Conservation (phyloP, 345 rosid species). For the Noccaea bulbosa region DNA sequence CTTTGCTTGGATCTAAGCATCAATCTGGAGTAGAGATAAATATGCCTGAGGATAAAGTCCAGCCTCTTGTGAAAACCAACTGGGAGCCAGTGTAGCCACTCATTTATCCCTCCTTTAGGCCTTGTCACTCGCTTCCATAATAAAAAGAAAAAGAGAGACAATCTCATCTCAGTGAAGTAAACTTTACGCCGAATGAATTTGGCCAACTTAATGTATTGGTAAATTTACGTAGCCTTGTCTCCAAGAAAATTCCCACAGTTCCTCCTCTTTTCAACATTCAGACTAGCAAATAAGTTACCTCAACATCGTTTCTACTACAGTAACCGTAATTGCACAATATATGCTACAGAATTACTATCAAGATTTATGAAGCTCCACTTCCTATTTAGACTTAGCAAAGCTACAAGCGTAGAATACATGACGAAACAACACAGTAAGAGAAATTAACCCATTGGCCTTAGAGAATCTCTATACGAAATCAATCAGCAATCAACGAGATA, state of each 20-base stretch:
- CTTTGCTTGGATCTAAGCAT: constrained; percentile 45
- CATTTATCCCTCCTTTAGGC: constrained; percentile 92
- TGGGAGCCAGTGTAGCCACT: constrained; percentile 95
- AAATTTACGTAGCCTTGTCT: background rate
- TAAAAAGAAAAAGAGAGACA: background rate
- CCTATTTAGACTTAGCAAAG: background rate
- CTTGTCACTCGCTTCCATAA: constrained; percentile 76
- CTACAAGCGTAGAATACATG: background rate
- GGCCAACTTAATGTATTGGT: background rate
- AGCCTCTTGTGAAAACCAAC: constrained; percentile 78
- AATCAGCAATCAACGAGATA: background rate
- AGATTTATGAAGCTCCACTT: background rate
- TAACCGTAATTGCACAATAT: background rate
- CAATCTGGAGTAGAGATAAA: constrained; percentile 58
- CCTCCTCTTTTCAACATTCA: constrained; percentile 16
- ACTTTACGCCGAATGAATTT: background rate
- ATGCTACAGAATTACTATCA: background rate
- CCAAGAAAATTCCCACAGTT: background rate
- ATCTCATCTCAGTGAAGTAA: constrained; percentile 21
- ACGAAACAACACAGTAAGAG: constrained; percentile 8
- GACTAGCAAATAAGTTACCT: background rate
- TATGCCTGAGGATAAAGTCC: constrained; percentile 54
- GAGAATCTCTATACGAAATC: background rate
- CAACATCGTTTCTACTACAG: background rate
- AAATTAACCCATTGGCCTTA: background rate